A percentile compares a stretch with the other conserved stretches of the same genome.
phyloP scores from a whole-genome alignment of 1,284 basidiomycete genomes.

The Melampsora abietis-canadensis region DNA sequence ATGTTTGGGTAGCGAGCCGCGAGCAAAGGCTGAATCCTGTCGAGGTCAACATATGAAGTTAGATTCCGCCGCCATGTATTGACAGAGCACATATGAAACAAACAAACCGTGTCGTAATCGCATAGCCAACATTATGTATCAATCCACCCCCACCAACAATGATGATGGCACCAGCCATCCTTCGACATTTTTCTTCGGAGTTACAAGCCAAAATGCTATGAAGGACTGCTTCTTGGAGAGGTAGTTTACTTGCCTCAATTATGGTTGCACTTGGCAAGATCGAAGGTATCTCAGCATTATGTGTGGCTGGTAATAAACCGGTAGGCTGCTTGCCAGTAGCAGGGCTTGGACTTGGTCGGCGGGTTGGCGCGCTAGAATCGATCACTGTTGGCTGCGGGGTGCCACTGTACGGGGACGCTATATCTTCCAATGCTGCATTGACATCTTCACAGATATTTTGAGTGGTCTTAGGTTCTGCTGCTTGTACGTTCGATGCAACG shows the following conservation, averaged over 20 bases:
- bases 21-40: slow-evolving; percentile 33
- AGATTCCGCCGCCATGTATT: background rate
- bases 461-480: background rate
- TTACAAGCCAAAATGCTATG: slow-evolving; percentile 80
- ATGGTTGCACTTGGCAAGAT: slow-evolving; percentile 64
- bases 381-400: slow-evolving; percentile 26
- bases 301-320: slow-evolving; percentile 21
- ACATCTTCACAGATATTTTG: slow-evolving; percentile 15
- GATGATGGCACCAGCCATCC: slow-evolving; percentile 81
- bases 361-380: slow-evolving; percentile 36
- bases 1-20: slow-evolving; percentile 19
- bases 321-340: background rate
- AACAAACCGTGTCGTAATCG: slow-evolving; percentile 53
- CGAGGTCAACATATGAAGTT: background rate
- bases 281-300: slow-evolving; percentile 43
- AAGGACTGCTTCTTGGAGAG: slow-evolving; percentile 89
- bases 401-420: slow-evolving; percentile 12
- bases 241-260: slow-evolving; percentile 81
- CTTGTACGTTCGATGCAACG: background rate
- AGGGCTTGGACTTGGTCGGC: slow-evolving; percentile 26
- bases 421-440: slow-evolving; percentile 2
- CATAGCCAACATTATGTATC: slow-evolving; percentile 53
- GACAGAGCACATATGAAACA: background rate
- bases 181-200: slow-evolving; percentile 82
- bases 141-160: slow-evolving; percentile 76